Conservation (phyloP, 1,139 yeast genomes). For the Saccharomycopsis hybrid region DNA sequence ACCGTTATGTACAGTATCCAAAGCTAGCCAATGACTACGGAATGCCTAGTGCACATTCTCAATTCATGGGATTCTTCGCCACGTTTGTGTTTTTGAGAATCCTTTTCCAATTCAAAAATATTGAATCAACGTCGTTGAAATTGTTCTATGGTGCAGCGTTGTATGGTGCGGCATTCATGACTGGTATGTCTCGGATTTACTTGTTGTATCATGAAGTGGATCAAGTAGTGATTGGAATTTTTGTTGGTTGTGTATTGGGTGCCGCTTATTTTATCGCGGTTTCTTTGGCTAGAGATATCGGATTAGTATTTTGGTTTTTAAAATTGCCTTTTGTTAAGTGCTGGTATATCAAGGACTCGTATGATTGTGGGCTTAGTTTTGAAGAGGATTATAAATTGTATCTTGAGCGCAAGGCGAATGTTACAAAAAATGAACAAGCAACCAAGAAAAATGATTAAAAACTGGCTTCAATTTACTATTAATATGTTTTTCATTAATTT, state of each 20-base stretch:
- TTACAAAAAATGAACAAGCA: too few species aligned
- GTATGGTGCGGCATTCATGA: slow-evolving; percentile 36
- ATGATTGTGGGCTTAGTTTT: slow-evolving; percentile 9
- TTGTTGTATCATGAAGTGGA: slow-evolving; percentile 65
- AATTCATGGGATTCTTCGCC: slow-evolving; percentile 84
- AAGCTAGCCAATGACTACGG: slow-evolving; percentile 62
- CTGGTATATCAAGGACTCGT: slow-evolving; percentile 54
- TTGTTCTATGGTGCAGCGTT: slow-evolving; percentile 18
- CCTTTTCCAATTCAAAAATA: slow-evolving; percentile 36
- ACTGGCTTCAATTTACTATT: too few species aligned
- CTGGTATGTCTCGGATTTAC: slow-evolving; percentile 71
- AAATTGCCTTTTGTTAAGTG: slow-evolving; percentile 39
- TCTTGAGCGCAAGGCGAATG: slow-evolving; percentile 12
- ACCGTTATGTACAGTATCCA: slow-evolving; percentile 43
- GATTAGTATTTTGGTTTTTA: slow-evolving; percentile 54
- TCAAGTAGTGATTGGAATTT: slow-evolving; percentile 72
- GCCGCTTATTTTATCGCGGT: slow-evolving; percentile 49
- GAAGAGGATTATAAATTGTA: slow-evolving; percentile 16
- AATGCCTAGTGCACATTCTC: slow-evolving; percentile 97
- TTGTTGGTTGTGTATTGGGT: slow-evolving; percentile 58
- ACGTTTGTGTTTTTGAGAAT: slow-evolving; percentile 54
- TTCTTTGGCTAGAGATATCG: slow-evolving; percentile 49
- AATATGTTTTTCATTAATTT: too few species aligned
- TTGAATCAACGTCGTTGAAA: slow-evolving; percentile 20
- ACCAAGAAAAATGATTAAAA: too few species aligned